Percentiles rank a stretch among this genome's conserved stretches.
These are phyloP conservation scores for Prunus armeniaca DNA, from an alignment of 306 rosid species.

Conservation along the genomic window DNA sequence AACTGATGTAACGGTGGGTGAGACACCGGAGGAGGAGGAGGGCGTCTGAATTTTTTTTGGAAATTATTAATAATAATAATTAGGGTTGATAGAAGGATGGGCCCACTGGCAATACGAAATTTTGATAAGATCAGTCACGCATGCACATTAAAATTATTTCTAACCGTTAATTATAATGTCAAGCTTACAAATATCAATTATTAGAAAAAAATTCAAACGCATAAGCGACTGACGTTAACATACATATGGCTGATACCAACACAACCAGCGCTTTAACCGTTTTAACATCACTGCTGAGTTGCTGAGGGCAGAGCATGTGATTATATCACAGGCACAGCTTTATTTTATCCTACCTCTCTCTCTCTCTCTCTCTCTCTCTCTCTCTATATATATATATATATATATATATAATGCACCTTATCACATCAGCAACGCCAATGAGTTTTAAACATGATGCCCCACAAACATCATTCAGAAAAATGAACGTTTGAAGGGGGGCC, in stretches of 20 bases:
- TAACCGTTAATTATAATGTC: too few relatives aligned
- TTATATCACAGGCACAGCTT: neutral
- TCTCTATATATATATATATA: neutral
- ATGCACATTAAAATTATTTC: too few relatives aligned
- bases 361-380: too few relatives aligned
- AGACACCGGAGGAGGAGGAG: neutral
- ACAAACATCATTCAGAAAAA: neutral
- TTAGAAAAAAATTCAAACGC: too few relatives aligned
- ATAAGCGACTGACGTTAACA: too few relatives aligned
- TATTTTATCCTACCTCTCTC: neutral
- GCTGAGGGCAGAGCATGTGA: slow-evolving; percentile 5
- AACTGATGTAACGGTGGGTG: slow-evolving; percentile 35
- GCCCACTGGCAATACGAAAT: neutral
- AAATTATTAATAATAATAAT: neutral
- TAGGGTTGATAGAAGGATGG: neutral
- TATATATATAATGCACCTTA: neutral
- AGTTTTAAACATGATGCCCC: neutral
- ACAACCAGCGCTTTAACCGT: slow-evolving; percentile 2
- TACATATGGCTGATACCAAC: too few relatives aligned
- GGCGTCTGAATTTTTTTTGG: neutral
- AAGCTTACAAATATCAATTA: too few relatives aligned
- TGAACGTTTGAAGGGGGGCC: neutral
- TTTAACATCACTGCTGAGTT: neutral
- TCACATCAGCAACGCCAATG: slow-evolving; percentile 10
- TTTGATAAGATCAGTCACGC: too few relatives aligned